Percentiles rank a stretch among this genome's conserved stretches.
phyloP scores from a whole-genome alignment of 176 grass and related monocot species.

The Themeda triandra region DNA sequence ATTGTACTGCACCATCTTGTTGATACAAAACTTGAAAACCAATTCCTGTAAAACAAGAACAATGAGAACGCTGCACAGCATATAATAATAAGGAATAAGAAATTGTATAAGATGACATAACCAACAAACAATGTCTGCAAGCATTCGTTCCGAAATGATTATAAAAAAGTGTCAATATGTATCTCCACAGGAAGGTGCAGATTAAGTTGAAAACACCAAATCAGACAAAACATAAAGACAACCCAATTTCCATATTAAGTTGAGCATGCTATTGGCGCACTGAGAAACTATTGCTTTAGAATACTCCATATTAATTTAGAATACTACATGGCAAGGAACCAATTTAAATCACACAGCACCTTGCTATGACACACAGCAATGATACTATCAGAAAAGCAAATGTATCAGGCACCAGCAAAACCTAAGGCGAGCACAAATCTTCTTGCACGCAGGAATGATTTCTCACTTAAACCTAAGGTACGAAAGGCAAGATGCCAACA shows the following conservation, averaged over 20 bases:
- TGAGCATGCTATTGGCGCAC: neutral
- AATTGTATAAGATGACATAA: neutral
- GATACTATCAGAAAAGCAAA: neutral
- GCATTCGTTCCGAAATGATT: neutral
- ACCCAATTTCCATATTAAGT: neutral
- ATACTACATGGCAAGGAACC: neutral
- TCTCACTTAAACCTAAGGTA: neutral
- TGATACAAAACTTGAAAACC: neutral
- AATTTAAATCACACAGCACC: neutral
- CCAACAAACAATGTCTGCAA: neutral
- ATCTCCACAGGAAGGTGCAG: neutral
- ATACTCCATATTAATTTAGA: neutral
- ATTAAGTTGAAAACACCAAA: neutral
- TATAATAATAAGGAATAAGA: neutral
- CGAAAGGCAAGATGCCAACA: neutral
- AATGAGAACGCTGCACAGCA: neutral
- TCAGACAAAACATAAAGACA: neutral
- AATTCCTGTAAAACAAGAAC: neutral
- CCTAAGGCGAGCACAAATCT: too few relatives aligned
- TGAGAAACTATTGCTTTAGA: neutral
- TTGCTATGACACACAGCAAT: neutral
- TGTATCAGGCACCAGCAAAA: neutral
- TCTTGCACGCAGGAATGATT: neutral
- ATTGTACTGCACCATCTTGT: slow-evolving; percentile 77
- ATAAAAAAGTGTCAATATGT: neutral